Conservation (phyloP, 176 grass and related monocot genomes). For the Avena eriantha region DNA sequence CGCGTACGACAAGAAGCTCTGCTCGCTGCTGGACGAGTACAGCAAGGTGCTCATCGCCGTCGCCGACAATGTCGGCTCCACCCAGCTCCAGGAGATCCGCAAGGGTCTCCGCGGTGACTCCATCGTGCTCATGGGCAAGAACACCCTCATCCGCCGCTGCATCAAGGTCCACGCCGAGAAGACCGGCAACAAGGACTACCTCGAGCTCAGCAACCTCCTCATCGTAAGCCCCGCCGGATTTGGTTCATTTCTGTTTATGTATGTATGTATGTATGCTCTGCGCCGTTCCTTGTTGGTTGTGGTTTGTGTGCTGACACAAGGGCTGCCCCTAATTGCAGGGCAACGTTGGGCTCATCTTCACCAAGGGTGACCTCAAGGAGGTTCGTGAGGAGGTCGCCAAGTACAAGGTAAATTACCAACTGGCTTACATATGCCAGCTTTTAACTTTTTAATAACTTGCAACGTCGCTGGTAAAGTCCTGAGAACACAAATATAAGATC, state of each 20-base stretch:
- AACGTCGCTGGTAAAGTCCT: neutral
- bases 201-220: constrained; percentile 61
- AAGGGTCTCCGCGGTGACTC: constrained; percentile 77
- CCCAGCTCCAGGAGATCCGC: constrained; percentile 84
- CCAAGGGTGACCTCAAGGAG: constrained; percentile 93
- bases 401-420: constrained; percentile 55
- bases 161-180: constrained; percentile 73
- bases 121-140: constrained; percentile 87
- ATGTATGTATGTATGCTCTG: too few relatives aligned
- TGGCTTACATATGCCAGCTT: neutral
- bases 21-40: constrained; percentile 81
- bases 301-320: too few relatives aligned
- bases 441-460: neutral
- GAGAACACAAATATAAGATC: too few relatives aligned
- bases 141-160: constrained; percentile 83
- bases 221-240: constrained; percentile 45
- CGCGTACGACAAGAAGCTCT: constrained; percentile 76
- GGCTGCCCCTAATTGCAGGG: constrained; percentile 39
- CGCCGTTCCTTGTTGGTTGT: too few relatives aligned
- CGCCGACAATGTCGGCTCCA: constrained; percentile 89
- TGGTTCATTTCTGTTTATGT: neutral
- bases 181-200: constrained; percentile 56
- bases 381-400: constrained; percentile 82
- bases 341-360: constrained; percentile 92
- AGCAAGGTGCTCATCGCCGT: constrained; percentile 76